Evolutionary conservation across 108 stramenopile species (phyloP), one percentile per base, ranked within the genome.

Genomic region (Cyclostephanos invisitatus): DNA sequence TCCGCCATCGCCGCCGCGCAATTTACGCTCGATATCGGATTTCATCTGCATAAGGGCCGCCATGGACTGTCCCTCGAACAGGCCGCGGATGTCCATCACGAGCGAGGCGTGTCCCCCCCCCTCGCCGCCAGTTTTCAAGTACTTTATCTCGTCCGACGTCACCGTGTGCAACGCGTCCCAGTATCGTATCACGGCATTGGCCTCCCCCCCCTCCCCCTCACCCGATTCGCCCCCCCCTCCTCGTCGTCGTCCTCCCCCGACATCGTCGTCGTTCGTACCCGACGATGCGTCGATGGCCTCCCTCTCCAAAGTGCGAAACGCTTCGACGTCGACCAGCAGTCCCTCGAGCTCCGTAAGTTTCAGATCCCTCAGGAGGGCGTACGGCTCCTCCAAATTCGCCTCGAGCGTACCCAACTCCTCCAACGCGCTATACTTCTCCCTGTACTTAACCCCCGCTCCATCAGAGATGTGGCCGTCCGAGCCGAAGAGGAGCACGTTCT

Each of bases 401-500:
- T 96, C 89, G 12, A 93, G 76, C 35, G 81, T 87, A 62, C 90
- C 84, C 62, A 94, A 54, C 64, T 91, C 92, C 25, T 89, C 84
- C 60, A 96, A 57, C 0, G 91, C 92, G 74, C 91, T 91, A 77
- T 94, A 93, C 49, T 85, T 85, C 73, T 96, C 94, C 57, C 89
- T 83, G 70, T 96, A 96, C 68, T 96, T 96, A 42, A 96, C 90
- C 20, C 78, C 74, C 2, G 89, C 90, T 21, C 85, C 67, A 88
- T 82, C 54, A 88, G 79, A 62, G 84, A 83, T 27, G 93, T 88
- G 54, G 87, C 90, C 87, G 21, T 82, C 69, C 51, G 88, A 62
- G 9, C 94, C 98, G 84, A 98, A 96, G 50, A 99, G 64, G 7
- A 99, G 84, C 46, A 98, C 62, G 80, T 99, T 99, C 86, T 97